Evolutionary conservation across 73 alveolate species (phyloP).

Genomic region (Blepharisma stoltei): DNA sequence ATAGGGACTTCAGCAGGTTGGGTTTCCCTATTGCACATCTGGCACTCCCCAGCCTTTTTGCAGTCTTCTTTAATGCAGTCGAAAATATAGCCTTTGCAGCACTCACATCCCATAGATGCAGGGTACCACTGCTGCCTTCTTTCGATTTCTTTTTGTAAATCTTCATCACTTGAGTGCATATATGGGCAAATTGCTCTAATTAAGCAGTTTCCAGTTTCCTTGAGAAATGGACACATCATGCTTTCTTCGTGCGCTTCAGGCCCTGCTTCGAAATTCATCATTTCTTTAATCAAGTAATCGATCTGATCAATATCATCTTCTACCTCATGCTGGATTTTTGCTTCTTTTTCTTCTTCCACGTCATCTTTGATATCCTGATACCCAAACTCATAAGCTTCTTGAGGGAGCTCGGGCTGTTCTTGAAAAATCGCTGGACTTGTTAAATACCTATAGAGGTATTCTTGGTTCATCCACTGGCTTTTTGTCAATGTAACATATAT

Average conservation of each 20-base stretch:
- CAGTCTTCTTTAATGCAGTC: background rate
- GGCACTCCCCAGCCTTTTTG: background rate
- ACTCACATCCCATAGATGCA: background rate
- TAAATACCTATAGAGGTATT: too few relatives aligned
- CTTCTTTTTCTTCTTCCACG: too few relatives aligned
- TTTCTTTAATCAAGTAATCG: background rate
- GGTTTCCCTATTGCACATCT: background rate
- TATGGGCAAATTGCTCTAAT: background rate
- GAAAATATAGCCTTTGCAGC: background rate
- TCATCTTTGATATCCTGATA: too few relatives aligned
- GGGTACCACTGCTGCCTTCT: background rate
- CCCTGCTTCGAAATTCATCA: background rate
- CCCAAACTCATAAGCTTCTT: too few relatives aligned
- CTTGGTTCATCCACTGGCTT: too few relatives aligned
- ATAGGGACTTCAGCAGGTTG: too few relatives aligned
- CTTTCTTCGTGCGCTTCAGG: background rate
- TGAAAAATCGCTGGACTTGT: too few relatives aligned
- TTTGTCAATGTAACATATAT: too few relatives aligned
- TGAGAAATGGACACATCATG: background rate
- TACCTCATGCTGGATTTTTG: too few relatives aligned
- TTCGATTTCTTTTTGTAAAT: background rate
- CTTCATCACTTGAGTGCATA: background rate
- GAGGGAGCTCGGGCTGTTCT: too few relatives aligned
- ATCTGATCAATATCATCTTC: background rate
- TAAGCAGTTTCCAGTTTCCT: constrained; percentile 1